Evolutionary conservation across 225 moss, liverwort and hornwort genomes (phyloP).

Genomic region (Physcomitrellopsis africana): DNA sequence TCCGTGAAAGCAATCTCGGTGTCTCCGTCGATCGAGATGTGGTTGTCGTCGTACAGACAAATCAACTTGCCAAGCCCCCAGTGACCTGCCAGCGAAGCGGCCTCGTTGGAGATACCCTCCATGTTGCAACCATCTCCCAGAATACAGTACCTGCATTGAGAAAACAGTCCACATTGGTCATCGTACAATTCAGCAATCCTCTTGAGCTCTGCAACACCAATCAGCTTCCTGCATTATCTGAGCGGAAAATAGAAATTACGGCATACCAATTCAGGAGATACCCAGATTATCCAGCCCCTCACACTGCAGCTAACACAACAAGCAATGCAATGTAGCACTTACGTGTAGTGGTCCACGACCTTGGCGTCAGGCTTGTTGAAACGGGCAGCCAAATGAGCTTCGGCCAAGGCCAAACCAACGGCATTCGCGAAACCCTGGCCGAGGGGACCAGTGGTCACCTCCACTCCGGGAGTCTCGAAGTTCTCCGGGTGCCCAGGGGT

Average conservation of each 20-base stretch:
- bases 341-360: slow-evolving; percentile 83
- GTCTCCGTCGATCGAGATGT: slow-evolving; percentile 81
- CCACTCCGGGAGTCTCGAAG: slow-evolving; percentile 80
- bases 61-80: slow-evolving; percentile 85
- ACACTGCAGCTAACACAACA: not conserved
- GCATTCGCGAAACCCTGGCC: slow-evolving; percentile 81
- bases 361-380: slow-evolving; percentile 83
- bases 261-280: no score
- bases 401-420: slow-evolving; percentile 77
- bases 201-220: not conserved
- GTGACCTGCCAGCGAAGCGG: slow-evolving; percentile 83
- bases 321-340: slow-evolving; percentile 34
- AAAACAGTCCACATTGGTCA: not conserved
- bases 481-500: slow-evolving; percentile 70
- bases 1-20: slow-evolving; percentile 85
- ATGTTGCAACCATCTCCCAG: slow-evolving; percentile 88
- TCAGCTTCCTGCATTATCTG: no score
- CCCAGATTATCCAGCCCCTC: not conserved
- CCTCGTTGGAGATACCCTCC: slow-evolving; percentile 85
- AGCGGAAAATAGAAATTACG: not conserved
- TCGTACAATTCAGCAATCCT: not conserved
- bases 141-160: slow-evolving; percentile 59
- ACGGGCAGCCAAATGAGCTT: slow-evolving; percentile 76
- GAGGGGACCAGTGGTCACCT: slow-evolving; percentile 87
- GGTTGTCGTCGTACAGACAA: slow-evolving; percentile 77